Evolutionary conservation across 768 basidiomycete genomes (phyloP), one percentile per base, ranked within the genome.

Genomic region (Thelephora ganbajun): DNA sequence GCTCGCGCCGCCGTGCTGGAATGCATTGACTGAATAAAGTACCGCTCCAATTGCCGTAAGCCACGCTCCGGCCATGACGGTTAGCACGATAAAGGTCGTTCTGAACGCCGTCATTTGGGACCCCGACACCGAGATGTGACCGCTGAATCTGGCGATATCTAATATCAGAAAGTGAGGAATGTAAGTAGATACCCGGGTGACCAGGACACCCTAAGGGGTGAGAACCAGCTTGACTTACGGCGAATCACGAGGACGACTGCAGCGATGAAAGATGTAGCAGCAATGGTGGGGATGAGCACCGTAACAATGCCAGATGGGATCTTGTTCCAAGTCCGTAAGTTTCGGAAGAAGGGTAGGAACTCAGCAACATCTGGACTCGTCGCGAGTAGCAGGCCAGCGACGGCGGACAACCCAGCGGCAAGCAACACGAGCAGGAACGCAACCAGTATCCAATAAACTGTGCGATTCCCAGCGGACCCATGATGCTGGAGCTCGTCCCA

Each of bases 401-500:
- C 78, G 36, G 83, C 83, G 3, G 80, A 75, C 49, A 88, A 41
- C 39, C 7, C 39, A 18, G 39, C 39, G 2, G 39, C 87, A 58
- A 23, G 73, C 74, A 46, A 73, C 65, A 34, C 68, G 18, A 88
- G 66, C 19, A 79, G 52, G 2, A 80, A 54, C 1, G 68, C 64
- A 14, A 77, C 63, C 6, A 77, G 60, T 4, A 68, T 62, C 80
- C 83, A 85, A 53, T 82, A 73, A 2, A 71, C 69, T 26, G 69
- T 49, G 18, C 59, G 59, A 52, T 77, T 73, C 50, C 73, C 51
- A 44, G 59, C 47, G 33, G 65, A 71, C 35, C 73, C 65, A 59
- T 77, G 72, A 51, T 73, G 69, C 61, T 84, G 82, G 44, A 89
- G 63, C 20, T 83, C 77, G 49, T 80, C 77, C 85, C 86, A 91